Percentiles rank a stretch among this genome's conserved stretches.
Evolutionary conservation across 305 asterid genomes (phyloP).

Genomic region (Fraxinus floribunda): DNA sequence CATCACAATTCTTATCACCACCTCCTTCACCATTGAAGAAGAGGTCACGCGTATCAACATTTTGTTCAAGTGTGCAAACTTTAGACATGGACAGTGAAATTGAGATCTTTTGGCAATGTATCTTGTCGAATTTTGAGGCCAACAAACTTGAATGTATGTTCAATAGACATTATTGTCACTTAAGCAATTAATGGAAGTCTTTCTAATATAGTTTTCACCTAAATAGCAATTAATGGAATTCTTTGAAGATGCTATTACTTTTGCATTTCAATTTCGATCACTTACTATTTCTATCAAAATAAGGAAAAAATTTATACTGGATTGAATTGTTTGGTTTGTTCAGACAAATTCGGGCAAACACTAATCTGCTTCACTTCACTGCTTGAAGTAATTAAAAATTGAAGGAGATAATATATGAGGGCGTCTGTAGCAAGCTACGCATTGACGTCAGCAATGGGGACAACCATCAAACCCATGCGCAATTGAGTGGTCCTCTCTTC

Average conservation of each 20-base stretch:
- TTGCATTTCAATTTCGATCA: background rate
- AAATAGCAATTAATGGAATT: background rate
- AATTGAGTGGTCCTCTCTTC: conserved; percentile 53
- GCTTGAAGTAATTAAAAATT: background rate
- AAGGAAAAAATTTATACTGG: background rate
- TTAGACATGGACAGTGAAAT: background rate
- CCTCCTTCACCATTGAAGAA: background rate
- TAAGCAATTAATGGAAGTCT: too few species aligned
- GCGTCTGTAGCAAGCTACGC: conserved; percentile 25
- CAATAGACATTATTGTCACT: background rate
- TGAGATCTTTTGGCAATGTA: background rate
- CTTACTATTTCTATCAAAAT: background rate
- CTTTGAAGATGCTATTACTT: background rate
- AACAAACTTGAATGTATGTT: background rate
- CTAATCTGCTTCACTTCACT: background rate
- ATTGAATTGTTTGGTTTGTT: background rate
- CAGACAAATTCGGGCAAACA: background rate
- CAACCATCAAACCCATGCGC: conserved; percentile 66
- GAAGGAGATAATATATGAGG: background rate
- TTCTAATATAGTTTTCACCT: background rate
- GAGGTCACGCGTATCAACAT: background rate
- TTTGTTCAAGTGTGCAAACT: background rate
- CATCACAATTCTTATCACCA: background rate
- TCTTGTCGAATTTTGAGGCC: background rate
- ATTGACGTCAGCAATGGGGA: conserved; percentile 55